Evolutionary conservation across 441 rosid species (phyloP).

Genomic region (Euphorbia schlechtendalii): DNA sequence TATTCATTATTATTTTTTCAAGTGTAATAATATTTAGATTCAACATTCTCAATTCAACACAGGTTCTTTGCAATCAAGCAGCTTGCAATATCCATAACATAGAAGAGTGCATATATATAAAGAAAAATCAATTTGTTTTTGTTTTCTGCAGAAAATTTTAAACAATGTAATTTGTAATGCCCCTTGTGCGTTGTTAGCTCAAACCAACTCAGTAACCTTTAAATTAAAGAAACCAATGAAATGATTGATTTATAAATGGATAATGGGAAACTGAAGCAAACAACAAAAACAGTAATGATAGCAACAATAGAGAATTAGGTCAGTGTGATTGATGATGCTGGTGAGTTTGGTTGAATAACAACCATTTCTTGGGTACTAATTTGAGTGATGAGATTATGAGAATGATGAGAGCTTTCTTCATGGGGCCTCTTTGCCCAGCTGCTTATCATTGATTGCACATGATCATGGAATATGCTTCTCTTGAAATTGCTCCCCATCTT

Average conservation of each 20-base stretch:
- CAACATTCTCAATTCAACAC: no score
- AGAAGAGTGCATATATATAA: no score
- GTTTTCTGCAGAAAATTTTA: background rate
- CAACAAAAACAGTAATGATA: background rate
- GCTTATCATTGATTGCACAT: conserved; percentile 18
- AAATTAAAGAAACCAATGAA: background rate
- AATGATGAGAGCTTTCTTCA: background rate
- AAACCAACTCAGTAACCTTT: no score
- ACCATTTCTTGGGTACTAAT: conserved; percentile 19
- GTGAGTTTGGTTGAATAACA: conserved; percentile 11
- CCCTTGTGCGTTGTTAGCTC: background rate
- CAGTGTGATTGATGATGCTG: background rate
- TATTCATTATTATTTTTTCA: no score
- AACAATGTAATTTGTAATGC: background rate
- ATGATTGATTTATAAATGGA: no score
- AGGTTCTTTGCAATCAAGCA: no score
- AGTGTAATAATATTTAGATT: background rate
- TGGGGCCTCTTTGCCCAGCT: conserved; percentile 23
- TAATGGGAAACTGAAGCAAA: conserved; percentile 10
- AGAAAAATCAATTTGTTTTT: background rate
- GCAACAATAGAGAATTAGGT: background rate
- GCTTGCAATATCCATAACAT: no score
- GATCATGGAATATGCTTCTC: conserved; percentile 32
- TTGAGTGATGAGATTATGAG: conserved; percentile 9
- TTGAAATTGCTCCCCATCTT: conserved; percentile 68